phyloP scores from a whole-genome alignment of 164 flowering plant genomes.

The Tetracentron sinense region DNA sequence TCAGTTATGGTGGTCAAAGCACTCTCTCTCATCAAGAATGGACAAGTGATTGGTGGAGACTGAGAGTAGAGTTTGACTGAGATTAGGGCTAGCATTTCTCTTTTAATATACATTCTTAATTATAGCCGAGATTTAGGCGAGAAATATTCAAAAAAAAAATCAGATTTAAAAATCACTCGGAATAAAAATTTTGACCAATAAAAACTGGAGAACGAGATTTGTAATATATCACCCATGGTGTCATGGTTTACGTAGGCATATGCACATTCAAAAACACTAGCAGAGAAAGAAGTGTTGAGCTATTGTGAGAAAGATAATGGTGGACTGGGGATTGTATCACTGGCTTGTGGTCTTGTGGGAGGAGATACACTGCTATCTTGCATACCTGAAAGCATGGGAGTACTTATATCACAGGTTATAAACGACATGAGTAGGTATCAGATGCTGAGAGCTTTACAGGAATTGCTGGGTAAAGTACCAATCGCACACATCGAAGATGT shows the following conservation, averaged over 20 bases:
- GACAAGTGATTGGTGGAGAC: no score
- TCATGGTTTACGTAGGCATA: conserved; percentile 33
- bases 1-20: no score
- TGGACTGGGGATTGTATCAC: conserved; percentile 34
- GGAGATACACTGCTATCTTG: conserved; percentile 35
- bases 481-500: conserved; percentile 51
- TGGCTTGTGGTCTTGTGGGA: conserved; percentile 45
- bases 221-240: no score
- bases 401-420: conserved; percentile 18
- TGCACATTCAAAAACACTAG: conserved; percentile 31
- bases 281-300: conserved; percentile 38
- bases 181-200: no score
- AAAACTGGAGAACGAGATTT: no score
- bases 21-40: no score
- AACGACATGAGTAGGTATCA: neutral
- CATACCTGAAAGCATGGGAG: conserved; percentile 13
- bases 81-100: no score
- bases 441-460: conserved; percentile 25
- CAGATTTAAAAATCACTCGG: no score
- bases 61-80: no score
- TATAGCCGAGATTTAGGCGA: no score
- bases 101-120: no score
- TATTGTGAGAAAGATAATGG: conserved; percentile 11
- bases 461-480: conserved; percentile 37
- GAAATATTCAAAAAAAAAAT: no score